These are phyloP conservation scores for Fusarium begoniae DNA, from an alignment of 2,329 filamentous ascomycete species.

Conservation along the genomic window DNA sequence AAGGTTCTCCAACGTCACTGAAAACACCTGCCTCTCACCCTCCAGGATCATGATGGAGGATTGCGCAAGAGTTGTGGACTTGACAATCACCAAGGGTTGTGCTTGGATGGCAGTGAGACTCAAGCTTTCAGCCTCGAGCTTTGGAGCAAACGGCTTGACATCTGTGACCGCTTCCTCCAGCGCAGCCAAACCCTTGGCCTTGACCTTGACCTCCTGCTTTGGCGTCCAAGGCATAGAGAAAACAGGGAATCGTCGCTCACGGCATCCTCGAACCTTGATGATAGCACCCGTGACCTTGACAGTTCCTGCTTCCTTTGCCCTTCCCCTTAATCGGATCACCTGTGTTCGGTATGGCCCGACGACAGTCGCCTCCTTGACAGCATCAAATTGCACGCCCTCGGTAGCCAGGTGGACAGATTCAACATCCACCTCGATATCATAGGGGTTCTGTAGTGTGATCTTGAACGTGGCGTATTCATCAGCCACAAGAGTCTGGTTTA, in stretches of 20 bases:
- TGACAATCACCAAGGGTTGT: constrained; percentile 81
- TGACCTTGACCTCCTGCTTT: constrained; percentile 75
- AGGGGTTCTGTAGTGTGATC: constrained; percentile 91
- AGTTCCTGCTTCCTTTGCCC: constrained; percentile 71
- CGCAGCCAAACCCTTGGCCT: constrained; percentile 73
- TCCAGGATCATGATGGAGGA: constrained; percentile 92
- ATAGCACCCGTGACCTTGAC: constrained; percentile 81
- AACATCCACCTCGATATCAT: constrained; percentile 90
- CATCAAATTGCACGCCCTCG: constrained; percentile 77
- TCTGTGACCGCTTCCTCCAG: constrained; percentile 58
- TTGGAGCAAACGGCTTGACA: constrained; percentile 50
- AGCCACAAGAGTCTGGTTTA: constrained; percentile 77
- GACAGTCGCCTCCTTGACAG: constrained; percentile 69
- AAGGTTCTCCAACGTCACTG: constrained; percentile 81
- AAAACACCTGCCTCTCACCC: constrained; percentile 82
- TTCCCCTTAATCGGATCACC: constrained; percentile 75
- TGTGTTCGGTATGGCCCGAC: constrained; percentile 87
- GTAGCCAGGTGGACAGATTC: constrained; percentile 81
- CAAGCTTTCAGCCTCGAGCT: constrained; percentile 61
- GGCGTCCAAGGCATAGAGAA: constrained; percentile 81
- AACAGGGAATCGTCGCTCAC: constrained; percentile 84
- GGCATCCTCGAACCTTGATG: constrained; percentile 83
- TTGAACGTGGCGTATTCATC: constrained; percentile 81
- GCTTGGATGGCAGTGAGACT: constrained; percentile 78
- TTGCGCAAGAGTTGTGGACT: constrained; percentile 81